Conservation (phyloP, 441 rosid species). For the Aquilaria agallochum region DNA sequence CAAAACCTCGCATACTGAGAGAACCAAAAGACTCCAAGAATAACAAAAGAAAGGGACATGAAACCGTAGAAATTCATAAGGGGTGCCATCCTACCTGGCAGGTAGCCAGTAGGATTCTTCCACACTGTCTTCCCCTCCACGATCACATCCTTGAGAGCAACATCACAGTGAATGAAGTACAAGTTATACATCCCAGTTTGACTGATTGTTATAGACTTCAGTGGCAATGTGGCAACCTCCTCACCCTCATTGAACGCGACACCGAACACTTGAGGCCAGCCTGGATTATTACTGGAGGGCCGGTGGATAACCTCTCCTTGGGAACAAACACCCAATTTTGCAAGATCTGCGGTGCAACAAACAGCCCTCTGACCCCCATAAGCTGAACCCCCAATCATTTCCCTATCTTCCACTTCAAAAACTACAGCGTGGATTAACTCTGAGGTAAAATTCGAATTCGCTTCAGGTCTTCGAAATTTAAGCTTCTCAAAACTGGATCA, state of each 20-base stretch:
- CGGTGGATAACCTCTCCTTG: conserved; percentile 82
- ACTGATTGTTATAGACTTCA: conserved; percentile 56
- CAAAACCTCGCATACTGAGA: conserved; percentile 83
- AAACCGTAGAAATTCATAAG: conserved; percentile 81
- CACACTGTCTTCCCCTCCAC: conserved; percentile 85
- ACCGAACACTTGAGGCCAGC: conserved; percentile 81
- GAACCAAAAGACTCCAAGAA: conserved; percentile 96
- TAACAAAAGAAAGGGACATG: conserved; percentile 88
- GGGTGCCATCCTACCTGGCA: conserved; percentile 98
- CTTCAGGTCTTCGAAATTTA: conserved; percentile 53
- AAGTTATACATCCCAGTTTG: conserved; percentile 95
- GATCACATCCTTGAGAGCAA: conserved; percentile 57
- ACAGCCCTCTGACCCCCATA: conserved; percentile 98
- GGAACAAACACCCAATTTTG: conserved; percentile 77
- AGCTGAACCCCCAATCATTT: conserved; percentile 89
- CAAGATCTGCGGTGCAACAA: conserved; percentile 89
- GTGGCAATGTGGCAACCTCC: conserved; percentile 40
- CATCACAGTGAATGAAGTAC: conserved; percentile 89
- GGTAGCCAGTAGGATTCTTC: conserved; percentile 89
- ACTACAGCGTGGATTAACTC: conserved; percentile 65
- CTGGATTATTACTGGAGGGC: conserved; percentile 56
- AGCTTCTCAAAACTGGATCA: conserved; percentile 77
- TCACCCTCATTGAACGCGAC: conserved; percentile 48
- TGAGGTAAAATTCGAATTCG: conserved; percentile 44
- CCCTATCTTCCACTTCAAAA: conserved; percentile 90